Conservation (phyloP, 441 rosid genomes). For the Arabidopsis hybrid region DNA sequence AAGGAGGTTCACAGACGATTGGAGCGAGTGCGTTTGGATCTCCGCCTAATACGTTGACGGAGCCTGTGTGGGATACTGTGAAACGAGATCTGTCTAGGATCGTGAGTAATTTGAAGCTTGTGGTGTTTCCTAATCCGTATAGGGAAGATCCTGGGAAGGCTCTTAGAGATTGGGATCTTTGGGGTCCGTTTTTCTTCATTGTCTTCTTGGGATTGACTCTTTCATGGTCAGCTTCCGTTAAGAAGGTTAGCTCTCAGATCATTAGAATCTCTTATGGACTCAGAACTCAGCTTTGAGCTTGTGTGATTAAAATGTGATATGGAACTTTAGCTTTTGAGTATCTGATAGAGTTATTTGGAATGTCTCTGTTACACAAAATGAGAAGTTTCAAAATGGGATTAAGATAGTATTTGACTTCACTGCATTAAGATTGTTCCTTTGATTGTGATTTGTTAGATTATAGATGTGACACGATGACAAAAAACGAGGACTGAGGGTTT, state of each 20-base stretch:
- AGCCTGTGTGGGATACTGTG: constrained; percentile 96
- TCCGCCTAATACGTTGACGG: constrained; percentile 82
- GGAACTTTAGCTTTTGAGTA: neutral
- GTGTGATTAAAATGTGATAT: neutral
- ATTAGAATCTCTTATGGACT: too few species aligned
- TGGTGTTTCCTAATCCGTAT: constrained; percentile 89
- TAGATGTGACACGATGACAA: neutral
- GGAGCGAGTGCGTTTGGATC: constrained; percentile 69
- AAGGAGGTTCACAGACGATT: constrained; percentile 20
- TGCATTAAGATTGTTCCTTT: neutral
- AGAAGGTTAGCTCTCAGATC: constrained; percentile 56
- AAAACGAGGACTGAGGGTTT: neutral
- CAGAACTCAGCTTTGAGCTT: constrained; percentile 1
- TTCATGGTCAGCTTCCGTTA: constrained; percentile 74
- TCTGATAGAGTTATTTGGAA: neutral
- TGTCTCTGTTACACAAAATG: neutral
- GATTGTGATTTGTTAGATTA: neutral
- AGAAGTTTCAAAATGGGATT: neutral
- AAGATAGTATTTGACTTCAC: neutral
- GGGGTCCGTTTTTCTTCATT: constrained; percentile 97
- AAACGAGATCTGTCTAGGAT: constrained; percentile 96
- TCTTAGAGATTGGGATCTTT: constrained; percentile 94
- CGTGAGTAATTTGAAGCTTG: constrained; percentile 93
- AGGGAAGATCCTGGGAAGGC: constrained; percentile 97
- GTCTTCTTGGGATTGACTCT: constrained; percentile 87